Conservation (phyloP, 495 filamentous ascomycete genomes). For the Neurospora sp. region DNA sequence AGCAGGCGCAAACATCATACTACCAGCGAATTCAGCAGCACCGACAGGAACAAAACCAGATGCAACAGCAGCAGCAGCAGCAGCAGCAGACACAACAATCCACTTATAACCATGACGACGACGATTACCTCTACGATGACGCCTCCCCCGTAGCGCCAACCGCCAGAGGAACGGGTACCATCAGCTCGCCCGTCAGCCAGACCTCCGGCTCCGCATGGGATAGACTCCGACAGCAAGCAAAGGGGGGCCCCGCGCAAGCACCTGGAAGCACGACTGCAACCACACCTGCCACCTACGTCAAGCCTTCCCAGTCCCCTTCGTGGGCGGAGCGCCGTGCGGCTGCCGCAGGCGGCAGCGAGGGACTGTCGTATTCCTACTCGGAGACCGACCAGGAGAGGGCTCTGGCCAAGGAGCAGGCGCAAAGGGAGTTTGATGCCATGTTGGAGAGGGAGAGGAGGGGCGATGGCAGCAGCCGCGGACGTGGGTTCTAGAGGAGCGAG, state of each 20-base stretch:
- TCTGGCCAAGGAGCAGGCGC: slow-evolving; percentile 31
- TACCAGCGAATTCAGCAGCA: neutral
- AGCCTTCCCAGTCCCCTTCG: neutral
- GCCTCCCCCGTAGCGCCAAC: slow-evolving; percentile 29
- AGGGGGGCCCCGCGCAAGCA: neutral
- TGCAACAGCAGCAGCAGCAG: slow-evolving; percentile 1
- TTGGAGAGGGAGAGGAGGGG: slow-evolving; percentile 28
- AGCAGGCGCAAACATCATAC: neutral
- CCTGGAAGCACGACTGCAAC: neutral
- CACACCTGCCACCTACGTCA: slow-evolving; percentile 1
- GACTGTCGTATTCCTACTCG: slow-evolving; percentile 25
- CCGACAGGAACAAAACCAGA: neutral
- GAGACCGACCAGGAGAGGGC: slow-evolving; percentile 24
- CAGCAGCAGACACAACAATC: neutral
- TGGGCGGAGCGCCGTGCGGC: slow-evolving; percentile 14
- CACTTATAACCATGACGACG: slow-evolving; percentile 11
- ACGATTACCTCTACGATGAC: slow-evolving; percentile 27
- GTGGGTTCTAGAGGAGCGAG: neutral
- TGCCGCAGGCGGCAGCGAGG: slow-evolving; percentile 5
- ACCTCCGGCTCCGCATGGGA: slow-evolving; percentile 28
- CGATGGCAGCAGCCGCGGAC: neutral
- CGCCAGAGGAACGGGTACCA: slow-evolving; percentile 6
- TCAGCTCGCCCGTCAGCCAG: neutral
- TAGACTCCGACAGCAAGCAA: slow-evolving; percentile 21
- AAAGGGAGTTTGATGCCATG: slow-evolving; percentile 38